These are phyloP conservation scores for Magnusiomyces starmeri DNA, from an alignment of 1,139 yeast genomes.

Conservation along the genomic window DNA sequence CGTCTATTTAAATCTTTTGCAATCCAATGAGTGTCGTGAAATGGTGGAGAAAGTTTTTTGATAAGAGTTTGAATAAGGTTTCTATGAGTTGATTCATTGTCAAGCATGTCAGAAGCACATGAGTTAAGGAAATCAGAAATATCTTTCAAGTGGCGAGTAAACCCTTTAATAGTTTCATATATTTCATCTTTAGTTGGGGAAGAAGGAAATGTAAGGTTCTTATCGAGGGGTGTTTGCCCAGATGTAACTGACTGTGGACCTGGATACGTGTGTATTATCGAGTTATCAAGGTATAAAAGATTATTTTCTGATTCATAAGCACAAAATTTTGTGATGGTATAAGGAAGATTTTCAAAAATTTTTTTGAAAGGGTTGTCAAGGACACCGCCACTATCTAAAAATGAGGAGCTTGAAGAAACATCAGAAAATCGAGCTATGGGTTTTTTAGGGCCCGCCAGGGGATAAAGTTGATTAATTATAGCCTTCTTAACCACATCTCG, in stretches of 20 bases:
- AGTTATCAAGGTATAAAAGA: constrained; percentile 3
- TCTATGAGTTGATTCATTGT: constrained; percentile 1
- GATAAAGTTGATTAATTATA: constrained; percentile 1
- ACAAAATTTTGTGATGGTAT: constrained; percentile 2
- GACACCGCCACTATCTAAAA: no score
- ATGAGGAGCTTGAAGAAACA: no score
- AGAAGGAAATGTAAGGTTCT: background rate
- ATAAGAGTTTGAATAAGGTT: constrained; percentile 3
- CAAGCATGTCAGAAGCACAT: background rate
- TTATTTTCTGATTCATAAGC: constrained; percentile 1
- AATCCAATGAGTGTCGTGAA: constrained; percentile 6
- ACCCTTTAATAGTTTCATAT: background rate
- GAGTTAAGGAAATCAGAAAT: background rate
- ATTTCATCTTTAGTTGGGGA: background rate
- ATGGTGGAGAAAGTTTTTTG: constrained; percentile 1
- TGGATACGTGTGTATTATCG: no score
- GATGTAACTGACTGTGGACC: background rate
- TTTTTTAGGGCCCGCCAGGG: background rate
- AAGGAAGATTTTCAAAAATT: background rate
- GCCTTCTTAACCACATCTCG: background rate
- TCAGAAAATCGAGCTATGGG: background rate
- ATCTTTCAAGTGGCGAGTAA: background rate
- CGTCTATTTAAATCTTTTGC: constrained; percentile 1
- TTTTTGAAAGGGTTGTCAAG: background rate
- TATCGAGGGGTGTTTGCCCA: background rate